Evolutionary conservation across 176 grass and related monocot genomes (phyloP).

Genomic region (Saccharum officinarum): DNA sequence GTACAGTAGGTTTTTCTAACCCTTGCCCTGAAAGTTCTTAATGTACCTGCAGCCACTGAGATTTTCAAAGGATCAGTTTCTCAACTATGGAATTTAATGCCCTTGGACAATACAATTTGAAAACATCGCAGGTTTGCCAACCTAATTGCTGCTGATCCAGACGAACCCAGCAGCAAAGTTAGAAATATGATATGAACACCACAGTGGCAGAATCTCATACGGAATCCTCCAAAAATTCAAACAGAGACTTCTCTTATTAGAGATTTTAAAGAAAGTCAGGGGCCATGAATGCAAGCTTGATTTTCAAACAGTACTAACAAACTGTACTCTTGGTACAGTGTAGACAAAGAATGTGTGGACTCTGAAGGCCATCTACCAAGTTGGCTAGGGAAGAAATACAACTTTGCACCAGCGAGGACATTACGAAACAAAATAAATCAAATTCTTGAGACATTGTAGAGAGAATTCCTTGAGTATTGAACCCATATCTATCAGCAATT

Average conservation of each 20-base stretch:
- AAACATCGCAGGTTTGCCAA: neutral
- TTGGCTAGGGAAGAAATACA: neutral
- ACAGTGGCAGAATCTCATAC: neutral
- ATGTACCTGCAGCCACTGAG: neutral
- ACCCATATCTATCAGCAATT: neutral
- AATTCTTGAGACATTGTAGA: neutral
- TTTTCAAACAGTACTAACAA: neutral
- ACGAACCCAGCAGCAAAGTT: conserved; percentile 5
- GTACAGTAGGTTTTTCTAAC: neutral
- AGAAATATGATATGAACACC: conserved; percentile 3
- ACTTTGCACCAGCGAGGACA: neutral
- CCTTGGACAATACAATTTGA: conserved; percentile 3
- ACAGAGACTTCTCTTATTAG: neutral
- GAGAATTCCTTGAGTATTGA: neutral
- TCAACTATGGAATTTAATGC: neutral
- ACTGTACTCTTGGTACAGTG: neutral
- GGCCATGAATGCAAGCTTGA: neutral
- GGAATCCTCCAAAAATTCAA: neutral
- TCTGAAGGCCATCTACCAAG: neutral
- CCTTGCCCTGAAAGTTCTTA: neutral
- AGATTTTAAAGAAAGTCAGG: neutral
- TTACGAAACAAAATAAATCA: neutral
- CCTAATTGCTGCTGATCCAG: neutral
- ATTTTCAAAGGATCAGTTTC: conserved; percentile 30
- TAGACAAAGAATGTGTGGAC: neutral